Base-by-base conservation (phyloP, 2,329 filamentous ascomycete genomes). In the Allantophomopsis cytisporea region DNA sequence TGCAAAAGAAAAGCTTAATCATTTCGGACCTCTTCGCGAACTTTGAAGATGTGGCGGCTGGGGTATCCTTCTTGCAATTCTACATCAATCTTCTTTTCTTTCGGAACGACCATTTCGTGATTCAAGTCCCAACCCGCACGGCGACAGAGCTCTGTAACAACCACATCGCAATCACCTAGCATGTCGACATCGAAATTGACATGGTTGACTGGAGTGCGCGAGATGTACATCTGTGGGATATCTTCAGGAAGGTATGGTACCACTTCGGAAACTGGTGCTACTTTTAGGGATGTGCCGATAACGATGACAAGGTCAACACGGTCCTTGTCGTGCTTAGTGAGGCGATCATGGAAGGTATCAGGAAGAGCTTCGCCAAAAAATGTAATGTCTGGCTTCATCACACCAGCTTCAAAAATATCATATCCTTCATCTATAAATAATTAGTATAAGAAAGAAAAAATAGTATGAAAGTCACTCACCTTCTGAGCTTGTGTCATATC, bases 361-460 rank as follows among this genome's bases (percentile, higher is more conserved):
- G 89, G 88, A 1, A 98, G 77, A 38, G 79, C 71, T 62, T 98
- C 91, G 49, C 89, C 89, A 53, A 96, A 96, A 65, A 98, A 96
- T 36, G 86, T 96, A 55, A 98, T 96, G 62, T 96, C 89, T 7
- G 91, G 91, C 69, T 83, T 94, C 86, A 94, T 94, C 55, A 94
- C 77, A 41, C 84, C 86, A 2, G 77, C 73, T 36, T 71, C 67
- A 2, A 77, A 76, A 31, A 83, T 74, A 47, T 79, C 69, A 53
- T 80, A 76, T 40, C 76, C 65, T 15, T 65, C 71, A 11, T 74
- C 71, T 28, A 28, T 10, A 28, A 12, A 4, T 6, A 28, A 28
- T 28, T 28, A 28, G 23, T 6, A 28, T 10, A n/a, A n/a, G 23
- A 10, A 3, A 12, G 23, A 28, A 28, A 3, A 28, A 12, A 28